Conservation (phyloP, 306 rosid species). For the Cucurbita moschata region DNA sequence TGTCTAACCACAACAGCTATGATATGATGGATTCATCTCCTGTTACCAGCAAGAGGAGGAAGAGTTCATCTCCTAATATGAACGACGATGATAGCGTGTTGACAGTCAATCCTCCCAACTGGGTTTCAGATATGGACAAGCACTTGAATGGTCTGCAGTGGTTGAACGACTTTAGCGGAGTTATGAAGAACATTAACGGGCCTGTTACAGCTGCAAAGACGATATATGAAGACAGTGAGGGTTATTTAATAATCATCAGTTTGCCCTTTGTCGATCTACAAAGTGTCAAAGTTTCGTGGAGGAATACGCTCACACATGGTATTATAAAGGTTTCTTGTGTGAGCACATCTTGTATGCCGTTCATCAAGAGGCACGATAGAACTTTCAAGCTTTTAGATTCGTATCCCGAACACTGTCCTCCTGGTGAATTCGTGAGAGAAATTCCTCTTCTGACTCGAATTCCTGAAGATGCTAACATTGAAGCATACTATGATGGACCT, state of each 20-base stretch:
- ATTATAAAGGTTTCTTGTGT: constrained; percentile 82
- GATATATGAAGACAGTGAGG: constrained; percentile 70
- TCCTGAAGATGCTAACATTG: constrained; percentile 85
- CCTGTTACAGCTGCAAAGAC: constrained; percentile 92
- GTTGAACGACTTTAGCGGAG: constrained; percentile 70
- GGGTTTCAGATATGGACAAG: constrained; percentile 40
- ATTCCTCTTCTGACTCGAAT: constrained; percentile 68
- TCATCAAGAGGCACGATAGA: constrained; percentile 63
- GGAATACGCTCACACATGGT: constrained; percentile 68
- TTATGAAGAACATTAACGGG: constrained; percentile 61
- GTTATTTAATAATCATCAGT: constrained; percentile 69
- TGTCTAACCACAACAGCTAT: constrained; percentile 40
- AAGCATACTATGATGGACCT: constrained; percentile 86
- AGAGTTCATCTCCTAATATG: constrained; percentile 50
- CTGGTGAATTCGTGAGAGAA: constrained; percentile 84
- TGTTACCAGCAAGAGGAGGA: constrained; percentile 52
- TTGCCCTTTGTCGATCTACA: constrained; percentile 79
- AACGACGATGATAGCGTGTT: constrained; percentile 53
- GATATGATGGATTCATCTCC: constrained; percentile 64
- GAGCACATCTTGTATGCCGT: constrained; percentile 65
- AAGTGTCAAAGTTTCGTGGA: constrained; percentile 88
- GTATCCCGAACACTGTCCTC: constrained; percentile 83
- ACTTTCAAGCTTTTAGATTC: constrained; percentile 78
- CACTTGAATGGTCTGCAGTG: constrained; percentile 40
- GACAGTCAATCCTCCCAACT: constrained; percentile 65